Percentiles rank a stretch among this genome's conserved stretches.
These are phyloP conservation scores for Calonectria fujianensis DNA, from an alignment of 2,329 filamentous ascomycete genomes.

Conservation along the genomic window DNA sequence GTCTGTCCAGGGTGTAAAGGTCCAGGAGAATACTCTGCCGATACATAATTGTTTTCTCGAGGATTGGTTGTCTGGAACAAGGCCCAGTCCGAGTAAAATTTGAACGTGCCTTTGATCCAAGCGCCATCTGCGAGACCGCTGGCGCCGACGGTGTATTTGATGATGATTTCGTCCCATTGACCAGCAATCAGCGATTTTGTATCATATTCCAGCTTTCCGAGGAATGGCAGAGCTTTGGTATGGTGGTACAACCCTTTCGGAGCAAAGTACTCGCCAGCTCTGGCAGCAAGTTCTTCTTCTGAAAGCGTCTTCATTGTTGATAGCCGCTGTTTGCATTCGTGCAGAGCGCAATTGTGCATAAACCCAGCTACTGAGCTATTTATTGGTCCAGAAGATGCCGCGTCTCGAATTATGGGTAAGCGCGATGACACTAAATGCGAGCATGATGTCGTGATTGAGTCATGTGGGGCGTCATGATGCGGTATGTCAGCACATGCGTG, in stretches of 20 bases:
- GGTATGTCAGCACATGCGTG: neutral
- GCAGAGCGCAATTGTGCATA: neutral
- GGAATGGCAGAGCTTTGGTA: conserved; percentile 56
- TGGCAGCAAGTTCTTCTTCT: conserved; percentile 45
- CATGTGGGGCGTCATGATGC: neutral
- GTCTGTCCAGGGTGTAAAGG: conserved; percentile 55
- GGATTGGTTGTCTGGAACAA: conserved; percentile 59
- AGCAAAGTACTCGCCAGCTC: conserved; percentile 54
- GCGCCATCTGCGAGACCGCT: conserved; percentile 53
- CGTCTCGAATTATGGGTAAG: neutral
- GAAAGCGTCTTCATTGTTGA: conserved; percentile 33
- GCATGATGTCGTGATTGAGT: neutral
- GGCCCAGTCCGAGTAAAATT: conserved; percentile 62
- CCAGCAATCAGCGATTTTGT: conserved; percentile 51
- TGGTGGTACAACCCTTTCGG: conserved; percentile 55
- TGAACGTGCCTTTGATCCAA: conserved; percentile 63
- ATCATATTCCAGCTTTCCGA: conserved; percentile 54
- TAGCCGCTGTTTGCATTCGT: neutral
- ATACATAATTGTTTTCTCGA: conserved; percentile 57
- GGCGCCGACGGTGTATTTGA: conserved; percentile 56
- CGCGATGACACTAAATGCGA: neutral
- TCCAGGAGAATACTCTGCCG: conserved; percentile 56
- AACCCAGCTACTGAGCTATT: neutral
- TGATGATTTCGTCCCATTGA: conserved; percentile 56
- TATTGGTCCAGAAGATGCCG: neutral